phyloP scores from a whole-genome alignment of 192 early-diverging fungal genomes.

The Coemansia umbellata region DNA sequence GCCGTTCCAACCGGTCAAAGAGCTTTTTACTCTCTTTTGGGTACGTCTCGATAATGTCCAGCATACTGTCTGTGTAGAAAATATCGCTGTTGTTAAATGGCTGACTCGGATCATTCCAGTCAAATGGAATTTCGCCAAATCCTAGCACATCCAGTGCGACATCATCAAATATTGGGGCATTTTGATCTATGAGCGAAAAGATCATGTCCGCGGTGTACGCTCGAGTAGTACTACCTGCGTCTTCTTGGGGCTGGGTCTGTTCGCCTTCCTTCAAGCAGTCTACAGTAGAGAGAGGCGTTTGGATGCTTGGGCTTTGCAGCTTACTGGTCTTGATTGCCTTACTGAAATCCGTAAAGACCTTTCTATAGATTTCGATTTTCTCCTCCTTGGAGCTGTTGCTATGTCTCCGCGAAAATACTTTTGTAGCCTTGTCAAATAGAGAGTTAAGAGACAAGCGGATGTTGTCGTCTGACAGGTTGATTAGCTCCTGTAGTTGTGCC shows the following conservation, averaged over 20 bases:
- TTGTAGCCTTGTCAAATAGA: neutral
- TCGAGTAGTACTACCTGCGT: neutral
- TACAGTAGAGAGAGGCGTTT: neutral
- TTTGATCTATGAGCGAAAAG: neutral
- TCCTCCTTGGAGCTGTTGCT: conserved; percentile 1
- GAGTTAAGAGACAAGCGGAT: neutral
- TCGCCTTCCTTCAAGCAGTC: neutral
- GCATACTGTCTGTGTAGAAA: conserved; percentile 46
- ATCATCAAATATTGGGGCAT: neutral
- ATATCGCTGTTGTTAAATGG: conserved; percentile 34
- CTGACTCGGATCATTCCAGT: neutral
- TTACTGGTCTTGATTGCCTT: neutral
- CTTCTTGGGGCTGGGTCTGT: neutral
- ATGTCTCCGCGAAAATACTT: neutral
- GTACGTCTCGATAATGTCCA: conserved; percentile 38
- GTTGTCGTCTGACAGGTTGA: neutral
- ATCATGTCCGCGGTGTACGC: neutral
- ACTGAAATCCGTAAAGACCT: neutral
- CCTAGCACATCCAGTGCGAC: neutral
- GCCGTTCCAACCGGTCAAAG: conserved; percentile 92
- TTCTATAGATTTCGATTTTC: neutral
- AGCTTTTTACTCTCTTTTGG: conserved; percentile 91
- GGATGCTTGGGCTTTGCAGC: neutral
- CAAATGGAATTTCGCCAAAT: conserved; percentile 3
- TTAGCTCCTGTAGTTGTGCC: neutral